A percentile compares a stretch with the other conserved stretches of the same genome.
Evolutionary conservation across 768 basidiomycete genomes (phyloP).

Genomic region (Tephrocybe sp.): DNA sequence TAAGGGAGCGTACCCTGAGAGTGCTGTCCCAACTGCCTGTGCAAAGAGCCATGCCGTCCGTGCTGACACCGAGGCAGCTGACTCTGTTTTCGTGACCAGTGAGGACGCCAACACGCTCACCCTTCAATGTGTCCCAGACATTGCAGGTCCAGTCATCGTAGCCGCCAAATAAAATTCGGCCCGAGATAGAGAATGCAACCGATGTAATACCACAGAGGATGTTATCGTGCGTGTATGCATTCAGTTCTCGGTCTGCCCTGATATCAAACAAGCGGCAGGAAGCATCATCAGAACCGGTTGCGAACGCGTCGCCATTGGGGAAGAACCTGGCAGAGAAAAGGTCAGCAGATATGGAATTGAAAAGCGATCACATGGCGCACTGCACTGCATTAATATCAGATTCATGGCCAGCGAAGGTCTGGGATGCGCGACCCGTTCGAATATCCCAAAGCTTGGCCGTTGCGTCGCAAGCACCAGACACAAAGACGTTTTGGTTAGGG

Average conservation of each 20-base stretch:
- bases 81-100: conserved; percentile 99
- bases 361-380: conserved; percentile 49
- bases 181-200: conserved; percentile 97
- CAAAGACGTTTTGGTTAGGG: conserved; percentile 91
- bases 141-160: conserved; percentile 99
- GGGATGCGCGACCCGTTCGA: conserved; percentile 93
- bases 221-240: conserved; percentile 97
- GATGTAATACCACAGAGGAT: conserved; percentile 99
- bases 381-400: conserved; percentile 99
- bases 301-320: conserved; percentile 99
- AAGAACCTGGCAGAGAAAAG: conserved; percentile 73
- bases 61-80: conserved; percentile 92
- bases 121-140: conserved; percentile 99
- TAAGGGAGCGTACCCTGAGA: conserved; percentile 67
- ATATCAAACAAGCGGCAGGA: conserved; percentile 98
- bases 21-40: conserved; percentile 99
- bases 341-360: conserved; percentile 10
- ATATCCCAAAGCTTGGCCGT: conserved; percentile 99
- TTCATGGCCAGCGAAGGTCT: conserved; percentile 98
- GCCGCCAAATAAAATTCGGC: conserved; percentile 95
- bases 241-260: conserved; percentile 95
- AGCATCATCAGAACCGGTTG: conserved; percentile 97
- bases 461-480: conserved; percentile 99
- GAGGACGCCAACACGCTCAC: conserved; percentile 95
- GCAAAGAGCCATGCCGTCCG: conserved; percentile 98